Base-by-base conservation (phyloP, 495 filamentous ascomycete genomes). In the Schizothecium vesticola region DNA sequence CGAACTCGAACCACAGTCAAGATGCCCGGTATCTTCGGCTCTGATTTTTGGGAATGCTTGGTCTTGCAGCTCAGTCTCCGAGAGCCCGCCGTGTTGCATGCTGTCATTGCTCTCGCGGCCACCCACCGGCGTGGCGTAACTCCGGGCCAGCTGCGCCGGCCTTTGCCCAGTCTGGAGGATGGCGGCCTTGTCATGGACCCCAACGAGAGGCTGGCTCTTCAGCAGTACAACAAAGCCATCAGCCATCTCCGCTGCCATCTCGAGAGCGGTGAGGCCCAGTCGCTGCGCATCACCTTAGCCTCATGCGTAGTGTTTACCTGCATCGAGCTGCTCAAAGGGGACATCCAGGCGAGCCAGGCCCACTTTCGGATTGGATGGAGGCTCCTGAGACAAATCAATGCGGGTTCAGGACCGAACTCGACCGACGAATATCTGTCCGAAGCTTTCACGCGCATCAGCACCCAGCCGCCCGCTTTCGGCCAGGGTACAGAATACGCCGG, bases 261-360 rank as follows among this genome's bases (percentile, higher is more conserved):
- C 36, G 65, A 68, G 2, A 61, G 61, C 13, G 72, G 70, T 29
- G 67, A 71, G 25, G 68, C 59, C 22, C 59, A 63, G 2, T 78
- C 78, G 5, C 19, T 78, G 23, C 76, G 77, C n/a, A 72, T 84
- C 31, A 79, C 81, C 55, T 79, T 90, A 29, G 78, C 86, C 57
- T 79, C 84, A 12, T 90, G 88, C 70, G 71, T 86, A 22, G 62
- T 89, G 2, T 88, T 89, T 70, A 79, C 83, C 65, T 83, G 81
- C 63, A 81, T 86, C 62, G 87, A 90, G 68, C 82, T 82, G 59
- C 73, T 88, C 6, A 82, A 81, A 56, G 85, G 86, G 3, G 73
- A 79, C 26, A 81, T 80, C 65, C 63, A 61, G 10, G 66, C 79
- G 1, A 82, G 80, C 10, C 76, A 78, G 19, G 67, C 73, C 3